Conservation (phyloP, 2,329 filamentous ascomycete genomes). For the Pyricularia grisea region DNA sequence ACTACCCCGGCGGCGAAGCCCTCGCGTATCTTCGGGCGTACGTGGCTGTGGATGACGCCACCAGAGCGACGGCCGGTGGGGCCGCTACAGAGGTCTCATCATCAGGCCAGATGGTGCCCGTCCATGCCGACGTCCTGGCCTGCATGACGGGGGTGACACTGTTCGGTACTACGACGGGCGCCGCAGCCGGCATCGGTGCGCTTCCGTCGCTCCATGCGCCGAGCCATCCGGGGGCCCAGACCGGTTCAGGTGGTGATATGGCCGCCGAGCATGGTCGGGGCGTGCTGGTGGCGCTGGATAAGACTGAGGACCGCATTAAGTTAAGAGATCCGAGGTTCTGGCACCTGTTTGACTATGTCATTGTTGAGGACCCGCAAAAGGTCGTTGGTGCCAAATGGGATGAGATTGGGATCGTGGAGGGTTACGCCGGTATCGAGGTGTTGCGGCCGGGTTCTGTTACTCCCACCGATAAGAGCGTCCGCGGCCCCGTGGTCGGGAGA, state of each 20-base stretch:
- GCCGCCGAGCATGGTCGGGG: conserved; percentile 10
- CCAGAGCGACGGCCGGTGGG: conserved; percentile 17
- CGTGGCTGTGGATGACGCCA: conserved; percentile 20
- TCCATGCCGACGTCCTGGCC: conserved; percentile 56
- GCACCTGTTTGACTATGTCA: conserved; percentile 53
- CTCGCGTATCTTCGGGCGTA: conserved; percentile 42
- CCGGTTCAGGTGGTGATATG: conserved; percentile 10
- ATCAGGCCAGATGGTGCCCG: conserved; percentile 18
- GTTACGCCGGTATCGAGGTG: conserved; percentile 50
- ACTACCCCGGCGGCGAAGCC: conserved; percentile 87
- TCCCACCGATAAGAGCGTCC: conserved; percentile 5
- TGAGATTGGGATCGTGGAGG: conserved; percentile 44
- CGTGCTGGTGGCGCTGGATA: conserved; percentile 40
- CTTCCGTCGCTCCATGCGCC: conserved; percentile 7
- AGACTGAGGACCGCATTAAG: conserved; percentile 43
- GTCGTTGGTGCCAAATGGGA: conserved; percentile 45
- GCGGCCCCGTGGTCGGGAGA: conserved; percentile 31
- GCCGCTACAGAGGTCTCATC: conserved; percentile 7
- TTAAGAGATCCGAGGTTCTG: conserved; percentile 46
- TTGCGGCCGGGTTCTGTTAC: conserved; percentile 33
- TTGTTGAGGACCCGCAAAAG: conserved; percentile 42
- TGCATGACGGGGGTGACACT: conserved; percentile 66
- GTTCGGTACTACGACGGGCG: conserved; percentile 40
- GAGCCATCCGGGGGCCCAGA: not conserved
- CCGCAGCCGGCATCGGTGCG: conserved; percentile 1